A percentile compares a stretch with the other conserved stretches of the same genome.
Conservation (phyloP, 208 protist genomes). For the Trypanosoma theileri region DNA sequence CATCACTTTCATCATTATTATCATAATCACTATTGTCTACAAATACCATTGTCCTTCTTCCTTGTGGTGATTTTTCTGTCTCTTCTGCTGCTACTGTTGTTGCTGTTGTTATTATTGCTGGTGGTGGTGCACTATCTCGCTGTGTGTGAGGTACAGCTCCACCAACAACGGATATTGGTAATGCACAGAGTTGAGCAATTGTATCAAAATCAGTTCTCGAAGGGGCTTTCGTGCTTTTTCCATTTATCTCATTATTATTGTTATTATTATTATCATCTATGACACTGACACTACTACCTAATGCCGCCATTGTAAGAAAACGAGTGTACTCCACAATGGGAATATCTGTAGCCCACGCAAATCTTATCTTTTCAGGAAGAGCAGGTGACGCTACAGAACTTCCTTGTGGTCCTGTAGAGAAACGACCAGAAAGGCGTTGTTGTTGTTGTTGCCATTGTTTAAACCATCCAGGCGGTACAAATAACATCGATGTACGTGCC, state of each 20-base stretch:
- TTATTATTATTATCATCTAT: not conserved
- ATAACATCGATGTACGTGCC: conserved; percentile 49
- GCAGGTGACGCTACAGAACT: not conserved
- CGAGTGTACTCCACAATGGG: conserved; percentile 64
- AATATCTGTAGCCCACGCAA: conserved; percentile 65
- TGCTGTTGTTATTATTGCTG: not conserved
- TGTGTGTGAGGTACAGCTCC: conserved; percentile 23
- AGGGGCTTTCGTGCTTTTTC: not conserved
- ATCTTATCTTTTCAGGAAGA: conserved; percentile 55
- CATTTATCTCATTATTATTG: not conserved
- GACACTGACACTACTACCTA: conserved; percentile 10
- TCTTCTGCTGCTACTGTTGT: not conserved
- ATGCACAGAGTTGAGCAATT: conserved; percentile 33
- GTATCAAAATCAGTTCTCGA: conserved; percentile 40
- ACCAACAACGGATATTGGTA: conserved; percentile 17
- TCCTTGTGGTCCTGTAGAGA: conserved; percentile 2
- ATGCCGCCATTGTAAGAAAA: conserved; percentile 41
- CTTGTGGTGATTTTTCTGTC: not conserved
- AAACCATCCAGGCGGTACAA: conserved; percentile 45
- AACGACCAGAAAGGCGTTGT: conserved; percentile 16
- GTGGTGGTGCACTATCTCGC: not conserved
- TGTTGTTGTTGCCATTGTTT: conserved; percentile 26
- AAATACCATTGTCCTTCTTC: not conserved
- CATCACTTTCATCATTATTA: conserved; percentile 8
- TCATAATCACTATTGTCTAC: not conserved